Evolutionary conservation across 345 rosid species (phyloP), one percentile per base, ranked within the genome.

Genomic region (Syzygium oleosum): DNA sequence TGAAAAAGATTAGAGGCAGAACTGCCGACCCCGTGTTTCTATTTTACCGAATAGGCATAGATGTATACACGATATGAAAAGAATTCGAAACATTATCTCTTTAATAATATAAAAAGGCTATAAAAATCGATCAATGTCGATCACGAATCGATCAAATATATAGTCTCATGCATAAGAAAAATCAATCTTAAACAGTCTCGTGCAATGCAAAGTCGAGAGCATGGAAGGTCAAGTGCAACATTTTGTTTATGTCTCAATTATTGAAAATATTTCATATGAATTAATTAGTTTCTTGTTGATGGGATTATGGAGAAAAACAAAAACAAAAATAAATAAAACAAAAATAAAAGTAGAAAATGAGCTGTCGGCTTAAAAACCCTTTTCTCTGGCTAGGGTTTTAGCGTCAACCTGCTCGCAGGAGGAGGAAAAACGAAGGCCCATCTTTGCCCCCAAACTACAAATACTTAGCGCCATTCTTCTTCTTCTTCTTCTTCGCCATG

Each of bases 71-170:
- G 2, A 65, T 4, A 16, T 15, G 1, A 3, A 31, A 31, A 65
- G n/a, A 65, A 2, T 31, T 29, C 0, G 0, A 31, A 29, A 31
- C 6, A 7, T 65, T 7, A 29, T 16, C 2, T 29, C 5, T 1
- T 3, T 65, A 31, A 31, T 31, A 15, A 65, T 2, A 1, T 65
- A 65, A 6, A 65, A 65, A 2, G 0, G 1, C 7, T 1, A 0
- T 29, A 63, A n/a, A 0, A 1, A 3, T 2, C 17, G 2, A 63
- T 6, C 6, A 7, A 7, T 6, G 6, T 65, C 22, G 6, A 61
- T 3, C 3, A 29, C 1, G 4, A 54, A 54, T 1, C 4, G 4
- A 19, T 54, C 23, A 54, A 54, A 19, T 54, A 54, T 19, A 14
- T 13, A 52, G 1, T 54, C 6, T 19, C 22, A 19, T 15, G 2